A percentile compares a stretch with the other conserved stretches of the same genome.
phyloP scores from a whole-genome alignment of 2,329 filamentous ascomycete species.

The Colletotrichum tropicicola region DNA sequence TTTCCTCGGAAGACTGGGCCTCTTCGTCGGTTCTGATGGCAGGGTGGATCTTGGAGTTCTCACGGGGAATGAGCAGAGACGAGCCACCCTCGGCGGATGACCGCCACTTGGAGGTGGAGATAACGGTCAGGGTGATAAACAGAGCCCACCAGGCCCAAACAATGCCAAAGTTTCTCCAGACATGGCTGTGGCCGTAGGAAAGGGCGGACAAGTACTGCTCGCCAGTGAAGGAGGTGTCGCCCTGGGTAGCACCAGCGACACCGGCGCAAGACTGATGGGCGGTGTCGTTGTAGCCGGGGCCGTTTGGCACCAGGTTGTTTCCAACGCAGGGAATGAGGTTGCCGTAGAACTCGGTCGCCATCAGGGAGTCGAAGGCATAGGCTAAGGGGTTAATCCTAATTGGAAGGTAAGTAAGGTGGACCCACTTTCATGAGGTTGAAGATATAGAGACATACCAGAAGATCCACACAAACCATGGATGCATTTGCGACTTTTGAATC shows the following conservation, averaged over 20 bases:
- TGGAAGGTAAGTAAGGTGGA: not conserved
- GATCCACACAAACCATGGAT: constrained; percentile 70
- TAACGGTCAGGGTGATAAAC: constrained; percentile 66
- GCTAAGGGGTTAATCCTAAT: constrained; percentile 70
- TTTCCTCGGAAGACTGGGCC: constrained; percentile 38
- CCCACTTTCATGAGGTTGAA: not conserved
- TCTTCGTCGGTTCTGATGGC: constrained; percentile 57
- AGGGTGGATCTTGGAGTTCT: constrained; percentile 54
- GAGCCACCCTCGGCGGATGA: constrained; percentile 59
- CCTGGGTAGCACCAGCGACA: constrained; percentile 61
- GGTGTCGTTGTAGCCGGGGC: constrained; percentile 54
- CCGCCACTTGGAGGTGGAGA: constrained; percentile 66
- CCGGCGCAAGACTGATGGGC: constrained; percentile 63
- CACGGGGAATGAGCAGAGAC: constrained; percentile 69
- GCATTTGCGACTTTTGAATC: constrained; percentile 69
- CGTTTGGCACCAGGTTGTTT: constrained; percentile 59
- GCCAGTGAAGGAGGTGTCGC: constrained; percentile 59
- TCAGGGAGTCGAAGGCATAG: constrained; percentile 74
- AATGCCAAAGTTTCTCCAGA: constrained; percentile 71
- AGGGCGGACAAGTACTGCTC: constrained; percentile 67
- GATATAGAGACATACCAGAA: constrained; percentile 50
- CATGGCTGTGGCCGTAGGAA: constrained; percentile 58
- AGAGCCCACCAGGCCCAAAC: constrained; percentile 71
- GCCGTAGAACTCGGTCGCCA: constrained; percentile 76
- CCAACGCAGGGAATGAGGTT: constrained; percentile 61